Conservation (phyloP, 176 grass and related monocot species). For the Elaeis guineensis region DNA sequence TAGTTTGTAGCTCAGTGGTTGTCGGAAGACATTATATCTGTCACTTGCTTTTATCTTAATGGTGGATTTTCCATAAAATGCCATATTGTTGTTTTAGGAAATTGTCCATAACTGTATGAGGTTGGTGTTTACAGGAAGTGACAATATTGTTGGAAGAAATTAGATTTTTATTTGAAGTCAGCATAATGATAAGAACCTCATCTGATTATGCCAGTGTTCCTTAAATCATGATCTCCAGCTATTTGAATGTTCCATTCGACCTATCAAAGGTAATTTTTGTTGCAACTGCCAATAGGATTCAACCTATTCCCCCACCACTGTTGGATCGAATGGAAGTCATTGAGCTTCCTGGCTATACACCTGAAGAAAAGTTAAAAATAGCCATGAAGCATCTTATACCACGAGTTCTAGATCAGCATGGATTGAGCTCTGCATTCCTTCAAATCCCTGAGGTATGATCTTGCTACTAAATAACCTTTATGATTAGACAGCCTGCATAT, state of each 20-base stretch:
- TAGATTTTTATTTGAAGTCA: too few species aligned
- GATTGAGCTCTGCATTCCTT: constrained; percentile 72
- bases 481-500: too few species aligned
- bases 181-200: too few species aligned
- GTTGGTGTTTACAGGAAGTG: too few species aligned
- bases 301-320: constrained; percentile 82
- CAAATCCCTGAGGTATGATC: constrained; percentile 81
- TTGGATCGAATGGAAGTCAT: constrained; percentile 98
- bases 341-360: constrained; percentile 93
- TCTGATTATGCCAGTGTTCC: constrained; percentile 22
- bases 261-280: constrained; percentile 97
- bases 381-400: constrained; percentile 97
- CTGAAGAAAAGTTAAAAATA: constrained; percentile 97
- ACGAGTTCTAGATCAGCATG: constrained; percentile 91
- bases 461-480: too few species aligned
- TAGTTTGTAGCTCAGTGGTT: too few species aligned
- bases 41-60: too few species aligned
- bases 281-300: constrained; percentile 87
- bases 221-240: constrained; percentile 55
- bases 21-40: too few species aligned
- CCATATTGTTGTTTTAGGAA: too few species aligned
- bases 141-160: too few species aligned
- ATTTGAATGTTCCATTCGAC: constrained; percentile 98
- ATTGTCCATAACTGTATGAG: too few species aligned
- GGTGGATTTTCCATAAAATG: too few species aligned